Conservation (phyloP, 345 rosid species). For the Hibiscus syriacus region DNA sequence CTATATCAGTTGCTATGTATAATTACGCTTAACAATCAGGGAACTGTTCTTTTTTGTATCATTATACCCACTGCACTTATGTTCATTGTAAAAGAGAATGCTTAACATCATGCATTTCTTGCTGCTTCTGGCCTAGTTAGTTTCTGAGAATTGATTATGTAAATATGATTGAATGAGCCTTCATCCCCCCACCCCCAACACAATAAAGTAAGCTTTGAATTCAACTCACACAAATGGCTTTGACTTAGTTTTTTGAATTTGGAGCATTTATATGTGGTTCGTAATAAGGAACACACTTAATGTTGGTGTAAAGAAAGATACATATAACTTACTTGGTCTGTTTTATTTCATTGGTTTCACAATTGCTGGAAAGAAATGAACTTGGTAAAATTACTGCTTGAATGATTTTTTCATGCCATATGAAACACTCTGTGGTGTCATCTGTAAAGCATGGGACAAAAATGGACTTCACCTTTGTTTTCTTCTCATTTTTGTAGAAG, state of each 20-base stretch:
- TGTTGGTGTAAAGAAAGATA: not conserved
- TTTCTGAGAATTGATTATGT: not conserved
- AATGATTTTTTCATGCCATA: not conserved
- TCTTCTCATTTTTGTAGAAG: not conserved
- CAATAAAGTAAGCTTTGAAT: no score
- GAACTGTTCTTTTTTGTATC: not conserved
- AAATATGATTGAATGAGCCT: no score
- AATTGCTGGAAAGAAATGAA: no score
- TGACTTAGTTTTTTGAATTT: not conserved
- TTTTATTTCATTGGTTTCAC: no score
- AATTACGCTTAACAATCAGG: not conserved
- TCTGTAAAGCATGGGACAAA: not conserved
- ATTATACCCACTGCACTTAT: not conserved
- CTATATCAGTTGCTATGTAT: not conserved
- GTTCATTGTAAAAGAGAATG: not conserved
- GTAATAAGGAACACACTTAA: not conserved
- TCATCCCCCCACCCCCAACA: no score
- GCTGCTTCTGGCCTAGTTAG: no score
- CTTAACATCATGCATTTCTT: not conserved
- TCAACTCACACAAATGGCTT: no score
- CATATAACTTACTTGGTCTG: not conserved
- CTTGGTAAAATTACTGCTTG: not conserved
- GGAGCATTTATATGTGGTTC: not conserved
- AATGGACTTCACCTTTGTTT: not conserved
- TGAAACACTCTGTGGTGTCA: not conserved